Base-by-base conservation (phyloP, 495 filamentous ascomycete species). In the Venustampulla echinocandica region DNA sequence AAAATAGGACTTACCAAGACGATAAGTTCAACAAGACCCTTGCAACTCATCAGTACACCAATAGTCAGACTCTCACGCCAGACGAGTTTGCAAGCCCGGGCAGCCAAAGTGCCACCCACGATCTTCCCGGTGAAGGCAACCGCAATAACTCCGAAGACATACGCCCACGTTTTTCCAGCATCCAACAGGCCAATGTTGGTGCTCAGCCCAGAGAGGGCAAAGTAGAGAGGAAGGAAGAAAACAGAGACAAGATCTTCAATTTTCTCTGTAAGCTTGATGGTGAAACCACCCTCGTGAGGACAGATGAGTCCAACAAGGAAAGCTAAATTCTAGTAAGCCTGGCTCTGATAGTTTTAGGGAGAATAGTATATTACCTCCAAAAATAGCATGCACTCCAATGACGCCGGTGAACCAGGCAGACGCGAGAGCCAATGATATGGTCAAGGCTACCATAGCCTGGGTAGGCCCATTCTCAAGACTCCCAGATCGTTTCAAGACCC, bases 351-450 rank as follows among this genome's bases (percentile, higher is more conserved):
- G 15, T 25, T 2, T 10, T 40, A 17, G 10, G 1, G 14, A 32
- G 21, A 17, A 19, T 22, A 42, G 15, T 24, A 39, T 7, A 47
- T 39, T 42, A 55, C 55, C 55, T 22, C 90, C 90, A 55, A 95
- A 94, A 59, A 94, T 94, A 36, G 88, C 79, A 65, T 95, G 88
- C 19, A 71, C 56, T 30, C 92, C 92, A 58, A 98, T 95, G 21
- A 90, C 81, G 38, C 85, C 87, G 2, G 92, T 98, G 61, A 98
- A 96, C 70, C 90, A 98, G n/a, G 90, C 73, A 1, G 89, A 95
- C 1, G 75, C 69, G 13, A 98, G 73, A 0, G 81, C 77, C 47
- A 95, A 69, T 4, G 97, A 64, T 28, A 98, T 61, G 0, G 89
- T 96, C 33, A 96, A 60, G 10, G 82, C 80, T 23, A 96, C 82